phyloP scores from a whole-genome alignment of 345 rosid species.

The Eucalyptus tenuipes region DNA sequence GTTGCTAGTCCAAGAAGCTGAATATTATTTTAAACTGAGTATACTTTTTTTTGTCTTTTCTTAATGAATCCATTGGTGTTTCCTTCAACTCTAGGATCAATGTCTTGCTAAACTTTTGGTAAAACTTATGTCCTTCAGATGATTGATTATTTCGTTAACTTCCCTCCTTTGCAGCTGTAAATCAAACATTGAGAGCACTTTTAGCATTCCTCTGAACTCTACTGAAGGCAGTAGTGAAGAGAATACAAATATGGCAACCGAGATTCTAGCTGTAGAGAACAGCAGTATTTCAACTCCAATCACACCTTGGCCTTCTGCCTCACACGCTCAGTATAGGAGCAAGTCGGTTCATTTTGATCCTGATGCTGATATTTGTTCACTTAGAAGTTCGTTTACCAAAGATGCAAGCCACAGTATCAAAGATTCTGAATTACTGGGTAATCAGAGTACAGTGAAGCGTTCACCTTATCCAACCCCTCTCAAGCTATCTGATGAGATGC shows the following conservation, averaged over 20 bases:
- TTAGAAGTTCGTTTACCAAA: not conserved
- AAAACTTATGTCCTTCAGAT: not conserved
- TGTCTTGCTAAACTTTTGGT: not conserved
- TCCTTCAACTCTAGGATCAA: not conserved
- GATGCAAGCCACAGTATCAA: conserved; percentile 12
- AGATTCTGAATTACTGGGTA: conserved; percentile 14
- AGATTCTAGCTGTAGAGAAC: not conserved
- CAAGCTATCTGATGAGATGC: conserved; percentile 85
- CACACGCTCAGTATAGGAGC: not conserved
- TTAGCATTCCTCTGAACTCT: conserved; percentile 13
- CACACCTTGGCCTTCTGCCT: not conserved
- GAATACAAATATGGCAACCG: conserved; percentile 6
- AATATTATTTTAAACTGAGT: not conserved
- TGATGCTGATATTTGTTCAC: conserved; percentile 22
- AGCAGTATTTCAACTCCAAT: not conserved
- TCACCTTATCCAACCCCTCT: conserved; percentile 75
- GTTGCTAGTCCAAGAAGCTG: not conserved
- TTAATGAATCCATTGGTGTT: not conserved
- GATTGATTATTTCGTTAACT: not conserved
- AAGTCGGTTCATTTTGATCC: conserved; percentile 42
- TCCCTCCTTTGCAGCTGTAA: conserved; percentile 30
- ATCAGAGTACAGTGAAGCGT: conserved; percentile 12
- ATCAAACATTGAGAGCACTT: conserved; percentile 19
- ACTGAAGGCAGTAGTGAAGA: conserved; percentile 24
- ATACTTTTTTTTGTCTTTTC: not conserved